phyloP scores from a whole-genome alignment of 192 early-diverging fungal species.

The Coemansia sp. region DNA sequence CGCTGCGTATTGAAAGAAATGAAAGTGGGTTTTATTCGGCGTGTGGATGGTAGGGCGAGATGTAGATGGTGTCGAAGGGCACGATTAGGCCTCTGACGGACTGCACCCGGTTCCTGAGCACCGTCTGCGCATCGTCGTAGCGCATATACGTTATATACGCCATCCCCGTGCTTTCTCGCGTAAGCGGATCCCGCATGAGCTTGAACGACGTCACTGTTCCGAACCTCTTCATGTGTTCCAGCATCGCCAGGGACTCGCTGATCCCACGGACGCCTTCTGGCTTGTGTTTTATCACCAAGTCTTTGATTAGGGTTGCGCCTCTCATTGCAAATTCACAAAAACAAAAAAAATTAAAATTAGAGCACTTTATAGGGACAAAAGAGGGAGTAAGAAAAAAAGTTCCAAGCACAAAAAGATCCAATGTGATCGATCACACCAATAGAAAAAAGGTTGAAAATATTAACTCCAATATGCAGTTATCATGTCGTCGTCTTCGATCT shows the following conservation, averaged over 20 bases:
- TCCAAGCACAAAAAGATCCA: not conserved
- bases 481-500: conserved; percentile 67
- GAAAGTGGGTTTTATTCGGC: not conserved
- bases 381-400: not conserved
- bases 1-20: not conserved
- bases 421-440: too few species aligned
- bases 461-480: conserved; percentile 45
- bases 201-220: conserved; percentile 36
- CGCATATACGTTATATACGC: conserved; percentile 32
- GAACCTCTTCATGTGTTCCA: conserved; percentile 40
- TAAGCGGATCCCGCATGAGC: conserved; percentile 38
- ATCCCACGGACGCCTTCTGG: conserved; percentile 18
- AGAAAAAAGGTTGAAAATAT: not conserved
- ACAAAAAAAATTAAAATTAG: not conserved
- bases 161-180: conserved; percentile 38
- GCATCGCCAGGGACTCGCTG: conserved; percentile 24
- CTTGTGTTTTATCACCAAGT: conserved; percentile 35
- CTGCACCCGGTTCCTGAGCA: conserved; percentile 14
- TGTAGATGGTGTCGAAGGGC: conserved; percentile 26
- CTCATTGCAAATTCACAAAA: conserved; percentile 6
- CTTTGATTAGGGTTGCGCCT: not conserved
- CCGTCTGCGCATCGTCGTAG: conserved; percentile 23
- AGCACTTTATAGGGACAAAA: not conserved
- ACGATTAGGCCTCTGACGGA: conserved; percentile 19
- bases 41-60: conserved; percentile 3